Conservation (phyloP, 2,329 filamentous ascomycete genomes). For the Paecilomyces dactylethromorphus region DNA sequence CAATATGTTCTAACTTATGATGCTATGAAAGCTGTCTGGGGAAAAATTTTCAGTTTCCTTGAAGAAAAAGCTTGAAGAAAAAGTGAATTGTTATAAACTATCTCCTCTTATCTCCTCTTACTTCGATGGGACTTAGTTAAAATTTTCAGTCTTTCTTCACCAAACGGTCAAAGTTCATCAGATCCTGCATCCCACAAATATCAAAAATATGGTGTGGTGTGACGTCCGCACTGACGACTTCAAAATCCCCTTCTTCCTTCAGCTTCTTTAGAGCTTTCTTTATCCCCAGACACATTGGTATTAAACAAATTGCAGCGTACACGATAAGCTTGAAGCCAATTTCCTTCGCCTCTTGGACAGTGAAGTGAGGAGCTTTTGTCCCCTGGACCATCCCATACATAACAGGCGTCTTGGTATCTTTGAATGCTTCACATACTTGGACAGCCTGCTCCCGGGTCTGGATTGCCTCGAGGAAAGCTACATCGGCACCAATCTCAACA, state of each 20-base stretch:
- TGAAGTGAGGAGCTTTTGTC: constrained; percentile 21
- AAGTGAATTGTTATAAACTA: background rate
- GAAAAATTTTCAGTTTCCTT: background rate
- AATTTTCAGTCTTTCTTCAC: background rate
- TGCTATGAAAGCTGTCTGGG: background rate
- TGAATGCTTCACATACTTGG: constrained; percentile 18
- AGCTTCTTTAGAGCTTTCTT: constrained; percentile 14
- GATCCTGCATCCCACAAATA: constrained; percentile 22
- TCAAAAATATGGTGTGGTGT: constrained; percentile 21
- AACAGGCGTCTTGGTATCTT: constrained; percentile 15
- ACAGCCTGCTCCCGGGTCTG: constrained; percentile 19
- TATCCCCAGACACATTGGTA: constrained; percentile 17
- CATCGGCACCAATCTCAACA: constrained; percentile 21
- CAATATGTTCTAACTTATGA: background rate
- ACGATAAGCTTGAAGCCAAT: constrained; percentile 30
- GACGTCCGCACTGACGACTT: constrained; percentile 2
- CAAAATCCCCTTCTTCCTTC: constrained; percentile 17
- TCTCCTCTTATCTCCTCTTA: background rate
- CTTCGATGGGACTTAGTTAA: background rate
- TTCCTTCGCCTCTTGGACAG: constrained; percentile 20
- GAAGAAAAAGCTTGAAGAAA: background rate
- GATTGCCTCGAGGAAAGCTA: constrained; percentile 26
- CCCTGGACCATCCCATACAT: constrained; percentile 29
- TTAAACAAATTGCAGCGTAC: constrained; percentile 21
- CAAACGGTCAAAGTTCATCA: constrained; percentile 18